Evolutionary conservation across 176 grass and related monocot species (phyloP).

Genomic region (Raddia guianensis): DNA sequence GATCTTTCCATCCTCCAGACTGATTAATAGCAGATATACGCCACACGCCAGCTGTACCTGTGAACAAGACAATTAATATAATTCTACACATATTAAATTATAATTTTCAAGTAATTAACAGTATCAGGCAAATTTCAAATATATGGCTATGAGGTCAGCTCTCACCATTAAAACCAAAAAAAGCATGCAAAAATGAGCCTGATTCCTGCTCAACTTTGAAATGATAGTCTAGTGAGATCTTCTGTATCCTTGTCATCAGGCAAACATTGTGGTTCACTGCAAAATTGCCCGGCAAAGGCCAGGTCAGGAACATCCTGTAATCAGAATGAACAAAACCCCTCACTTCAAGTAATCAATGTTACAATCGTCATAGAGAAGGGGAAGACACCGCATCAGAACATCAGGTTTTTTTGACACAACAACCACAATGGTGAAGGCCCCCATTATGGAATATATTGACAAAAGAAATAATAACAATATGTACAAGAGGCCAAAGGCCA

Average conservation of each 20-base stretch:
- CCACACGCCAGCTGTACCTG: conserved; percentile 96
- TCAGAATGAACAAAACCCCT: conserved; percentile 55
- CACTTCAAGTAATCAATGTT: conserved; percentile 49
- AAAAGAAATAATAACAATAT: too few species aligned
- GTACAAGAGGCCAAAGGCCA: too few species aligned
- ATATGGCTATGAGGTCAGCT: neutral
- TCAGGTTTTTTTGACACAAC: neutral
- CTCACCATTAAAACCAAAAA: conserved; percentile 95
- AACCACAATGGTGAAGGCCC: too few species aligned
- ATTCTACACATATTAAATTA: neutral
- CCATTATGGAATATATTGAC: too few species aligned
- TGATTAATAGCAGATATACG: conserved; percentile 87
- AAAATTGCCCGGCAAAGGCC: conserved; percentile 75
- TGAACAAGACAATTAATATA: conserved; percentile 1
- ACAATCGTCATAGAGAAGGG: conserved; percentile 27
- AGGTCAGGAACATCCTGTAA: conserved; percentile 72
- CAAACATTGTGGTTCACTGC: conserved; percentile 93
- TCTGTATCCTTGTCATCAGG: conserved; percentile 96
- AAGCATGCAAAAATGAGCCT: conserved; percentile 72
- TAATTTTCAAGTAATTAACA: neutral
- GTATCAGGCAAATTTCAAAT: conserved; percentile 20
- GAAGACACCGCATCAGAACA: conserved; percentile 25
- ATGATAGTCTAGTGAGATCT: conserved; percentile 98
- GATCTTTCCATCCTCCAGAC: conserved; percentile 93
- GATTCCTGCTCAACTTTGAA: conserved; percentile 97